Percentiles rank a stretch among this genome's conserved stretches.
These are phyloP conservation scores for Acacia crassicarpa DNA, from an alignment of 306 rosid species.

Conservation along the genomic window DNA sequence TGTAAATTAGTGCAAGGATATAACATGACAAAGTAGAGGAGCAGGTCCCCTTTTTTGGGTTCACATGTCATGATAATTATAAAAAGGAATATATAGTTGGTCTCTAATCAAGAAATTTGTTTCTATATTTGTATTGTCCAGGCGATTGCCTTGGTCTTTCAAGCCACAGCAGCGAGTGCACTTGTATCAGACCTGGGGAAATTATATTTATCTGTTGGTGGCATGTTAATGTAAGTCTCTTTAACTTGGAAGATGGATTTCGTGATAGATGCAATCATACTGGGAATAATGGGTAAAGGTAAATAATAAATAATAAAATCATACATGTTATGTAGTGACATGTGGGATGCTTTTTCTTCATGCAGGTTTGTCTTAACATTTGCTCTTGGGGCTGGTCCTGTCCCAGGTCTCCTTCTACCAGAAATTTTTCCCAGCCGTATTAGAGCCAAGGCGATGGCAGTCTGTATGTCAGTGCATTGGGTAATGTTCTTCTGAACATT, in stretches of 20 bases:
- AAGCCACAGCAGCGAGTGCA: constrained; percentile 74
- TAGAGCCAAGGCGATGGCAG: constrained; percentile 95
- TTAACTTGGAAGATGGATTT: constrained; percentile 25
- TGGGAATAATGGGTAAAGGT: not conserved
- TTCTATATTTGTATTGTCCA: constrained; percentile 29
- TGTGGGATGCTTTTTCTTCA: constrained; percentile 16
- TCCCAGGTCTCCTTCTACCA: constrained; percentile 90
- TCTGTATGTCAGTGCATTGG: constrained; percentile 98
- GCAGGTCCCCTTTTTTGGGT: constrained; percentile 2
- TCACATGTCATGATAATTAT: constrained; percentile 1
- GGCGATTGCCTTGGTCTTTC: constrained; percentile 78
- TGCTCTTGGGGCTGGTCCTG: constrained; percentile 99
- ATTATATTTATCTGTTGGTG: constrained; percentile 81
- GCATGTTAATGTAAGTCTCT: constrained; percentile 87
- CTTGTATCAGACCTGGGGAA: constrained; percentile 50
- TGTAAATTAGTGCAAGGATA: constrained; percentile 18
- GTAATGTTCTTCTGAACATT: constrained; percentile 51
- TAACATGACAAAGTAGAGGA: not conserved
- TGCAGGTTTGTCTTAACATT: constrained; percentile 92
- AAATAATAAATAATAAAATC: not conserved
- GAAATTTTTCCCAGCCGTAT: constrained; percentile 90
- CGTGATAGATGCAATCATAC: constrained; percentile 24
- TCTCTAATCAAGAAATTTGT: constrained; percentile 7
- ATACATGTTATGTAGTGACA: constrained; percentile 3
- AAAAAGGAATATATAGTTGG: not conserved